Conservation (phyloP, 2,329 filamentous ascomycete species). For the Bipolaris oryzae region DNA sequence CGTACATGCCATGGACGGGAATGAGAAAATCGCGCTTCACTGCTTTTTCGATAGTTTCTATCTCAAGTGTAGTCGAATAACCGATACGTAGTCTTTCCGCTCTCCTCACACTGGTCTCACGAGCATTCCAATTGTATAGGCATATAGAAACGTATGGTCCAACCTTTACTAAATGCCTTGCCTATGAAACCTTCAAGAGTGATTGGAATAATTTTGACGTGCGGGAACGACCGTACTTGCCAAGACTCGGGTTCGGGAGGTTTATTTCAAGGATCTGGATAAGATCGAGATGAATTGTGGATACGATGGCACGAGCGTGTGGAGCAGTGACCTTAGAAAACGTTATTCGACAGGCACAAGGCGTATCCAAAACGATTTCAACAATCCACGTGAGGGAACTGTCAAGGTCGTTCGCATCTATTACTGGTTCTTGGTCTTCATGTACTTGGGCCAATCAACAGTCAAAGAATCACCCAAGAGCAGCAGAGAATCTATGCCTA, state of each 20-base stretch:
- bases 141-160: too few relatives aligned
- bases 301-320: neutral
- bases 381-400: conserved; percentile 14
- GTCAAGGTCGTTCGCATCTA: conserved; percentile 14
- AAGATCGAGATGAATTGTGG: neutral
- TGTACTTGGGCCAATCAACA: conserved; percentile 18
- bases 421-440: conserved; percentile 15
- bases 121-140: too few relatives aligned
- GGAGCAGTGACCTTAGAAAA: neutral
- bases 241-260: neutral
- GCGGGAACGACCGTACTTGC: too few relatives aligned
- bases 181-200: too few relatives aligned
- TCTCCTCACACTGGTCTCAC: too few relatives aligned
- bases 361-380: conserved; percentile 8
- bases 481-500: conserved; percentile 17
- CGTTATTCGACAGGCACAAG: neutral
- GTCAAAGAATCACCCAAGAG: conserved; percentile 15
- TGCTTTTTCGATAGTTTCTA: too few relatives aligned
- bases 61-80: too few relatives aligned
- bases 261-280: neutral
- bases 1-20: too few relatives aligned
- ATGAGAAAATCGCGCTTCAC: too few relatives aligned
- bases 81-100: too few relatives aligned
- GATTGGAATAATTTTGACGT: too few relatives aligned
- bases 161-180: too few relatives aligned